Conservation (phyloP, 2,329 filamentous ascomycete species). For the Phyllosticta citriasiana region DNA sequence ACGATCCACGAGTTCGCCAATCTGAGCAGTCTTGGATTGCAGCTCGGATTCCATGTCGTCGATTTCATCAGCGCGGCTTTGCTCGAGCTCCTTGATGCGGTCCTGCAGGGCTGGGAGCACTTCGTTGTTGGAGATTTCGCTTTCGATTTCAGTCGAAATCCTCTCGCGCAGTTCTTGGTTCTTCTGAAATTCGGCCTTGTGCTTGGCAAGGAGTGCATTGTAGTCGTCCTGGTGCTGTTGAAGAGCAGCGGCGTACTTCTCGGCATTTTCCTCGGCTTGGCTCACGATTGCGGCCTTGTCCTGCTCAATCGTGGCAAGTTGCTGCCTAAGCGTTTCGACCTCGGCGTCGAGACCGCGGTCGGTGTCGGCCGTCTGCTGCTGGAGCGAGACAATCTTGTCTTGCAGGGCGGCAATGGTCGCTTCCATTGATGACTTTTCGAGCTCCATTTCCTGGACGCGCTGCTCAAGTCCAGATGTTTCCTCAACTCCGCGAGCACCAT, state of each 20-base stretch:
- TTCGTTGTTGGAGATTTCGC: slow-evolving; percentile 2
- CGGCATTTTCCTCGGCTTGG: neutral
- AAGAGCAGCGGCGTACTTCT: neutral
- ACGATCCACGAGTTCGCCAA: slow-evolving; percentile 2
- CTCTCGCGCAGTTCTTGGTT: slow-evolving; percentile 5
- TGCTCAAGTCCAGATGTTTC: neutral
- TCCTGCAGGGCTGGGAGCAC: slow-evolving; percentile 1
- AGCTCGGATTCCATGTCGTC: neutral
- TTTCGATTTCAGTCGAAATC: slow-evolving; percentile 1
- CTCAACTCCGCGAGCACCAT: neutral
- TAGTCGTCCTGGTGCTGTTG: slow-evolving; percentile 1
- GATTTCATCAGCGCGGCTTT: slow-evolving; percentile 4
- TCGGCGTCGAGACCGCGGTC: slow-evolving; percentile 4
- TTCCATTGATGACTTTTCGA: slow-evolving; percentile 5
- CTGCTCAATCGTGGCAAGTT: slow-evolving; percentile 2
- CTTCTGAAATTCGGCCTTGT: slow-evolving; percentile 1
- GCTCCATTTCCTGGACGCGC: slow-evolving; percentile 5
- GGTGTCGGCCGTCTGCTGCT: slow-evolving; percentile 4
- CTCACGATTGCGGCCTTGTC: slow-evolving; percentile 1
- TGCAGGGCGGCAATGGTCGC: slow-evolving; percentile 5
- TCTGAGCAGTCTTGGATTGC: slow-evolving; percentile 3
- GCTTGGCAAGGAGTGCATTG: slow-evolving; percentile 1
- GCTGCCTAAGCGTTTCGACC: slow-evolving; percentile 2
- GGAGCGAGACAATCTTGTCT: slow-evolving; percentile 4
- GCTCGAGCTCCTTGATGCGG: slow-evolving; percentile 8